A percentile compares a stretch with the other conserved stretches of the same genome.
These are phyloP conservation scores for Stephania yunnanensis DNA, from an alignment of 164 flowering plant genomes.

Conservation along the genomic window DNA sequence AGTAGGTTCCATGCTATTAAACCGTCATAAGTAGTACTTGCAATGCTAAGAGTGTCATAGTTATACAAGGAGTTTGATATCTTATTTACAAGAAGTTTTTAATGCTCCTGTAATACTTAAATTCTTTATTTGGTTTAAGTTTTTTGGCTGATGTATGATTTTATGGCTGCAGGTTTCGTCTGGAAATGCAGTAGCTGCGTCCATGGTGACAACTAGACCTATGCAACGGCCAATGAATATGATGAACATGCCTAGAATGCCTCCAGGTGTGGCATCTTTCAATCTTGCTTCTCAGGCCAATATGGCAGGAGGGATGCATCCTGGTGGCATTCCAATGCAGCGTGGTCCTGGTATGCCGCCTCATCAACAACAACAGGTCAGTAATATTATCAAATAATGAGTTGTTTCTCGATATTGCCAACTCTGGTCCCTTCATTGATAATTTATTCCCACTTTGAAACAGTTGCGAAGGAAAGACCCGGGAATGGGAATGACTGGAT, in stretches of 20 bases:
- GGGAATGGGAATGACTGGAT: slow-evolving; percentile 81
- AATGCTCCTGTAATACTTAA: background rate
- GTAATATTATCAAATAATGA: background rate
- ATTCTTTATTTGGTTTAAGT: background rate
- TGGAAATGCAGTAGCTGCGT: slow-evolving; percentile 59
- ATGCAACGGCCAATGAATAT: slow-evolving; percentile 62
- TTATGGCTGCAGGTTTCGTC: slow-evolving; percentile 42
- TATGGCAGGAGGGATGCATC: slow-evolving; percentile 75
- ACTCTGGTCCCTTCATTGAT: slow-evolving; percentile 2
- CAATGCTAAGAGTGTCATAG: background rate
- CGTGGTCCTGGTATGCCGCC: slow-evolving; percentile 48
- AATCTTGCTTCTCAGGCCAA: slow-evolving; percentile 80
- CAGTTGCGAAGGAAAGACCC: slow-evolving; percentile 88
- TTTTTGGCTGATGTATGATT: background rate
- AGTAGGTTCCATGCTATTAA: too few relatives aligned
- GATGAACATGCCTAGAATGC: slow-evolving; percentile 79
- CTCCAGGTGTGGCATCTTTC: slow-evolving; percentile 64
- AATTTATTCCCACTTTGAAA: slow-evolving; percentile 5
- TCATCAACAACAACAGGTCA: slow-evolving; percentile 80
- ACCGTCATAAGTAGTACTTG: too few relatives aligned
- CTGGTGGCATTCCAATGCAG: slow-evolving; percentile 74
- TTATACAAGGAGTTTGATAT: background rate
- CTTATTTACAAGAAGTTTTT: background rate
- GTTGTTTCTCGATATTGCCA: background rate
- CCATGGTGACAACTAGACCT: slow-evolving; percentile 50